Conservation (phyloP, 148 eudicot genomes). For the Cornus controversa region DNA sequence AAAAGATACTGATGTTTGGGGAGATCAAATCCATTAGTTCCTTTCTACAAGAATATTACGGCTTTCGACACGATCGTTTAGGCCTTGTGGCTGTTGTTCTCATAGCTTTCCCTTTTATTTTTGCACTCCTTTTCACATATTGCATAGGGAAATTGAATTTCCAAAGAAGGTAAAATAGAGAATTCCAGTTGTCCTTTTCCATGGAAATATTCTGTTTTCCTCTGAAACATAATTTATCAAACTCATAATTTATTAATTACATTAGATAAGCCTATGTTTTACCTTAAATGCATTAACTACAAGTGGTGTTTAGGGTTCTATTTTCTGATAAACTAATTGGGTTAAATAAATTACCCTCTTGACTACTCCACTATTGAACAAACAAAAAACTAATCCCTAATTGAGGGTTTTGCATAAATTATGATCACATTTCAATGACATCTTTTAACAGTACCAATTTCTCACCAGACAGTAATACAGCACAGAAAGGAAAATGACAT, state of each 20-base stretch:
- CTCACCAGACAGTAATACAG: no score
- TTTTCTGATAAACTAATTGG: no score
- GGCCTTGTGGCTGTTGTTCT: conserved; percentile 16
- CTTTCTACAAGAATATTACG: conserved; percentile 21
- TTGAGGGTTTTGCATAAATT: no score
- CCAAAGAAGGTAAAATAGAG: conserved; percentile 12
- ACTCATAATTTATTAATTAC: neutral
- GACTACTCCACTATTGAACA: no score
- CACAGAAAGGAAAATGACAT: no score
- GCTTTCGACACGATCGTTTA: conserved; percentile 18
- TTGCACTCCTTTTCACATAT: conserved; percentile 18
- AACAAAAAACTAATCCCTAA: no score
- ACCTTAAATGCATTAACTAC: neutral
- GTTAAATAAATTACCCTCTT: no score
- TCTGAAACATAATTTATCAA: neutral
- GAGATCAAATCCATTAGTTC: conserved; percentile 10
- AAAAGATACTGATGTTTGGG: conserved; percentile 20
- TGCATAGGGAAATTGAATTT: conserved; percentile 17
- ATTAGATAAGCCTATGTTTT: neutral
- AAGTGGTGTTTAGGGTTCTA: no score
- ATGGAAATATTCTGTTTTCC: neutral
- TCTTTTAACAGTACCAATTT: no score
- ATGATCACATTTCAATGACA: no score
- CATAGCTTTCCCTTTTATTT: conserved; percentile 14
- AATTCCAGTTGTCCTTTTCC: neutral